Evolutionary conservation across 352 stramenopile genomes (phyloP).

Genomic region (Globisporangium radiosum): DNA sequence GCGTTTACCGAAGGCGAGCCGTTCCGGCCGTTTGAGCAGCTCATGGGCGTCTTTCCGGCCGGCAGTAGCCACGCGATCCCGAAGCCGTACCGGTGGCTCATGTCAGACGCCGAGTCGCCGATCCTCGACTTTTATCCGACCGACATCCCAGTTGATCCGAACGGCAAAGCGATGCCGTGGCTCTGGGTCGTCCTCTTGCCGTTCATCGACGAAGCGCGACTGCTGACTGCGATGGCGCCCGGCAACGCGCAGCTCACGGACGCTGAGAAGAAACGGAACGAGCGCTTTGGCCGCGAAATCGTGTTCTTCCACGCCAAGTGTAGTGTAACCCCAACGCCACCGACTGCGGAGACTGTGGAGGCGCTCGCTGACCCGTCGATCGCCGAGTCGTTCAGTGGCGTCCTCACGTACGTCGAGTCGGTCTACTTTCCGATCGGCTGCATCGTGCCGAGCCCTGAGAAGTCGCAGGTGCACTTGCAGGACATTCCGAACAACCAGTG

Average conservation of each 20-base stretch:
- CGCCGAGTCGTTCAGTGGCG: constrained; percentile 64
- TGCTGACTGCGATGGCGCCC: constrained; percentile 87
- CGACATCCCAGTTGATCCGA: constrained; percentile 96
- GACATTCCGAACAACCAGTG: constrained; percentile 86
- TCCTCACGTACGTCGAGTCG: constrained; percentile 61
- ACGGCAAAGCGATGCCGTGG: constrained; percentile 99
- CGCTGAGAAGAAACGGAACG: constrained; percentile 79
- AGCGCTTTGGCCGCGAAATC: constrained; percentile 76
- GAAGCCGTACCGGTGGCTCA: constrained; percentile 91
- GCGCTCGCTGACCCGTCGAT: constrained; percentile 36
- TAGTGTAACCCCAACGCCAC: constrained; percentile 31
- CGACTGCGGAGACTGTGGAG: constrained; percentile 37
- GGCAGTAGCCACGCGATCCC: constrained; percentile 92
- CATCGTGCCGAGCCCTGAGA: constrained; percentile 70
- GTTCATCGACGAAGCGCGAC: constrained; percentile 97
- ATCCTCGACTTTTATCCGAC: constrained; percentile 97
- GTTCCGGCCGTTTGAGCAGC: constrained; percentile 96
- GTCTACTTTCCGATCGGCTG: constrained; percentile 70
- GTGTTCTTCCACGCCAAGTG: constrained; percentile 78
- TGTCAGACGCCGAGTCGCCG: constrained; percentile 93
- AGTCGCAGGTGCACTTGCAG: constrained; percentile 55
- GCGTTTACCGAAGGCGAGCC: constrained; percentile 93
- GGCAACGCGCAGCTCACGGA: constrained; percentile 60
- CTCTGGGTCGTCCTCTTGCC: constrained; percentile 97
- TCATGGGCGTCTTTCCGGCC: constrained; percentile 98